Evolutionary conservation across 768 basidiomycete species (phyloP).

Genomic region (Stropharia rugosoannulata): DNA sequence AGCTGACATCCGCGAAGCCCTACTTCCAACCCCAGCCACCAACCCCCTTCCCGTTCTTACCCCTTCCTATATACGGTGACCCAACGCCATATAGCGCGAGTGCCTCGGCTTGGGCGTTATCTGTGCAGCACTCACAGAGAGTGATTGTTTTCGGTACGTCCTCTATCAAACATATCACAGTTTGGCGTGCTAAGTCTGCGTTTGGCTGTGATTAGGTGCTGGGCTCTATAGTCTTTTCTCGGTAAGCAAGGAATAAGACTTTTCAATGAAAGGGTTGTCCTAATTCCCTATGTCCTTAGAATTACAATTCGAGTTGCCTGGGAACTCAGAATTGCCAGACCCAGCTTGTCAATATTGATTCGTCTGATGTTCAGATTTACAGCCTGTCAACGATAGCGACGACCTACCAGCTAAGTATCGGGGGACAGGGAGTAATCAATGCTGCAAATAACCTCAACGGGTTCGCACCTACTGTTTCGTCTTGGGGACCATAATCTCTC

Average conservation of each 20-base stretch:
- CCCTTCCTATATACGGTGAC: slow-evolving; percentile 47
- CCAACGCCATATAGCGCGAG: slow-evolving; percentile 42
- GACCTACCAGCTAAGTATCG: slow-evolving; percentile 49
- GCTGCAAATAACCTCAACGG: slow-evolving; percentile 51
- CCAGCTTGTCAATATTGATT: slow-evolving; percentile 54
- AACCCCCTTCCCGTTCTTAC: slow-evolving; percentile 55
- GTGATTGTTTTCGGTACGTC: slow-evolving; percentile 63
- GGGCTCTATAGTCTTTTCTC: slow-evolving; percentile 72
- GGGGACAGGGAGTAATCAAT: slow-evolving; percentile 40
- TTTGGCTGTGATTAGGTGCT: slow-evolving; percentile 41
- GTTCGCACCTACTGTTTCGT: slow-evolving; percentile 49
- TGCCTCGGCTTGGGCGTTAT: slow-evolving; percentile 57
- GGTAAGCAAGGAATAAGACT: slow-evolving; percentile 27
- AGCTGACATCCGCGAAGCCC: slow-evolving; percentile 39
- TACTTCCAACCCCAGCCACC: slow-evolving; percentile 67
- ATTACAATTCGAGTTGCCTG: slow-evolving; percentile 53
- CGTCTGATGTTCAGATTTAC: slow-evolving; percentile 42
- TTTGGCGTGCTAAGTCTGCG: neutral
- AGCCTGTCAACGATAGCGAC: slow-evolving; percentile 57
- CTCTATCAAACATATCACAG: neutral
- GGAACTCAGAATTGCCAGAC: slow-evolving; percentile 49
- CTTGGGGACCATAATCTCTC: slow-evolving; percentile 30
- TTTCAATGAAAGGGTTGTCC: neutral
- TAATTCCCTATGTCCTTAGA: slow-evolving; percentile 30
- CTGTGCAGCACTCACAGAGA: slow-evolving; percentile 47